Base-by-base conservation (phyloP, 352 stramenopile genomes). In the Globisporangium mamillatum region DNA sequence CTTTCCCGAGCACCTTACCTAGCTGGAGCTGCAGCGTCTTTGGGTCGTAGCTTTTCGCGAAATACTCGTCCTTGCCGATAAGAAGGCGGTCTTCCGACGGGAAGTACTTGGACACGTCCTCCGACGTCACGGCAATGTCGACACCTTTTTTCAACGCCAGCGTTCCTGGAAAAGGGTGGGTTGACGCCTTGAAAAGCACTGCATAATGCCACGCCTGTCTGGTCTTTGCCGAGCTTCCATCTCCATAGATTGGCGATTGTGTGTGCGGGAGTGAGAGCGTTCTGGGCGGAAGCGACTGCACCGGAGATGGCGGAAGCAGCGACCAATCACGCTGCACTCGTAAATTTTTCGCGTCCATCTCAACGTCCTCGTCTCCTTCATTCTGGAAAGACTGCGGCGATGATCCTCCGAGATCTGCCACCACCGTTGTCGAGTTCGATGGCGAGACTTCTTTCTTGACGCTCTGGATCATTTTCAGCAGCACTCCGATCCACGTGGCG, bases 161-260 rank as follows among this genome's bases (percentile, higher is more conserved):
- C 0, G 66, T 74, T 36, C 83, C 82, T 25, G 86, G 82, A 22
- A 94, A 80, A 16, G 67, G 60, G 3, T 81, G 70, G 1, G 82
- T 87, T 2, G 85, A 71, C 0, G 81, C 74, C 60, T 84, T 86
- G 59, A 90, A 89, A 0, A 95, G 67, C 52, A 93, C 84, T 0
- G 84, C 88, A 41, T 95, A 95, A 70, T 89, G 77, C 88, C 88
- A 95, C 1, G 72, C 65, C 59, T 90, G 73, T 3, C 86, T 74
- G 12, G 70, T 63, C 22, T 73, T 77, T 4, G 67, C 65, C 27
- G 75, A 64, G 24, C 22, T 71, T 4, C 69, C 71, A 32, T 82
- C 75, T 25, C 66, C 70, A 22, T 84, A 88, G 25, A 68, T 63
- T 3, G 36, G 55, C 25, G 63, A 29, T 8, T 38, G 52, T 6